Percentiles rank a stretch among this genome's conserved stretches.
Conservation (phyloP, 2,329 filamentous ascomycete genomes). For the Fusarium chuoi region DNA sequence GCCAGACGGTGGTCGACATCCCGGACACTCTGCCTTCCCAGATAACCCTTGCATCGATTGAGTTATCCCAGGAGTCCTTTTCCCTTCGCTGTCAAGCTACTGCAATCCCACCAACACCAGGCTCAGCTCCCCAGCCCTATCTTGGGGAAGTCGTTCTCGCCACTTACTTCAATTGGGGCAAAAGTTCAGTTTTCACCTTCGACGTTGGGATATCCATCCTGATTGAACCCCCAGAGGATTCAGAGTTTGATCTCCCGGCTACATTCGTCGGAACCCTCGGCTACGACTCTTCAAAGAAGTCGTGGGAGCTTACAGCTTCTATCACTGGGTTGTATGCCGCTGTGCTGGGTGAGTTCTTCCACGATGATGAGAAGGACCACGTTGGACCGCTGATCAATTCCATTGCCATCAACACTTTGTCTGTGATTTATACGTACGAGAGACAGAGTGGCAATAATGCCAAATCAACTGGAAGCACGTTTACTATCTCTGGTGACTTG, state of each 20-base stretch:
- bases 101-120: background rate
- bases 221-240: background rate
- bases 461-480: background rate
- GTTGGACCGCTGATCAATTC: conserved; percentile 14
- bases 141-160: background rate
- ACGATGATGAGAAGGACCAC: conserved; percentile 1
- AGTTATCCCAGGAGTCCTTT: background rate
- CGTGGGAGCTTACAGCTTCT: conserved; percentile 1
- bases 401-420: conserved; percentile 17
- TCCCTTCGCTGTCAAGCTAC: background rate
- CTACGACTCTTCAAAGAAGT: background rate
- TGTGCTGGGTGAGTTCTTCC: conserved; percentile 18
- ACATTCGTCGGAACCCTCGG: background rate
- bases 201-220: background rate
- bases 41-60: background rate
- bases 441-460: background rate
- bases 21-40: background rate
- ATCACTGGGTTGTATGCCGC: conserved; percentile 12
- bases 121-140: background rate
- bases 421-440: conserved; percentile 12
- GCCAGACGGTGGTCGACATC: background rate
- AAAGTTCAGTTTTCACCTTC: background rate
- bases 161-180: background rate
- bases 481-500: conserved; percentile 32
- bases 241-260: background rate